These are phyloP conservation scores for sunflower (Helianthus annuus) DNA, from an alignment of 129 eudicot species.

Conservation along the genomic window DNA sequence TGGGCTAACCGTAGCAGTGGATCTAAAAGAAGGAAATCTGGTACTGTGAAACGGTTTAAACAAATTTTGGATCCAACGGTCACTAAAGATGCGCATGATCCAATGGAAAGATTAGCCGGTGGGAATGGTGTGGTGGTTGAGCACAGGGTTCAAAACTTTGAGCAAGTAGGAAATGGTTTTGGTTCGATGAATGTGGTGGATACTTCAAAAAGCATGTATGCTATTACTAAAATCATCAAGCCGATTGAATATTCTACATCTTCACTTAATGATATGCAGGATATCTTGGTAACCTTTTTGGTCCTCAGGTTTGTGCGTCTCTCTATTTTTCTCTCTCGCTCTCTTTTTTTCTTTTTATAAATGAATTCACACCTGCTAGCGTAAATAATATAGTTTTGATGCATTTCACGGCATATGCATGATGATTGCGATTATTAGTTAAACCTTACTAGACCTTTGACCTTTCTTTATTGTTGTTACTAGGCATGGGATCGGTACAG, in stretches of 20 bases:
- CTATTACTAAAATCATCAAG: slow-evolving; percentile 56
- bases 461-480: background rate
- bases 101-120: slow-evolving; percentile 11
- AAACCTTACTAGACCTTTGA: background rate
- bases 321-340: background rate
- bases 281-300: slow-evolving; percentile 63
- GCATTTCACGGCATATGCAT: slow-evolving; percentile 6
- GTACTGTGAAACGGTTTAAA: slow-evolving; percentile 72
- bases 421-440: slow-evolving; percentile 8
- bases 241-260: slow-evolving; percentile 68
- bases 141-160: slow-evolving; percentile 36
- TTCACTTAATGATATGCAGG: slow-evolving; percentile 45
- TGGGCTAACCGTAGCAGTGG: slow-evolving; percentile 53
- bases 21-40: slow-evolving; percentile 74
- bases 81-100: slow-evolving; percentile 36
- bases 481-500: too few species aligned
- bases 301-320: slow-evolving; percentile 72
- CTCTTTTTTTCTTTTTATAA: background rate
- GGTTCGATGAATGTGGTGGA: slow-evolving; percentile 38
- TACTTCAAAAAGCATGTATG: slow-evolving; percentile 52
- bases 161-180: slow-evolving; percentile 30
- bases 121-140: slow-evolving; percentile 40
- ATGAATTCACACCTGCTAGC: background rate
- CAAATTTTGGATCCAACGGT: slow-evolving; percentile 34
- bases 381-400: background rate